Conservation (phyloP, 2,329 filamentous ascomycete genomes). For the Aspergillus oerlinghausenensis region DNA sequence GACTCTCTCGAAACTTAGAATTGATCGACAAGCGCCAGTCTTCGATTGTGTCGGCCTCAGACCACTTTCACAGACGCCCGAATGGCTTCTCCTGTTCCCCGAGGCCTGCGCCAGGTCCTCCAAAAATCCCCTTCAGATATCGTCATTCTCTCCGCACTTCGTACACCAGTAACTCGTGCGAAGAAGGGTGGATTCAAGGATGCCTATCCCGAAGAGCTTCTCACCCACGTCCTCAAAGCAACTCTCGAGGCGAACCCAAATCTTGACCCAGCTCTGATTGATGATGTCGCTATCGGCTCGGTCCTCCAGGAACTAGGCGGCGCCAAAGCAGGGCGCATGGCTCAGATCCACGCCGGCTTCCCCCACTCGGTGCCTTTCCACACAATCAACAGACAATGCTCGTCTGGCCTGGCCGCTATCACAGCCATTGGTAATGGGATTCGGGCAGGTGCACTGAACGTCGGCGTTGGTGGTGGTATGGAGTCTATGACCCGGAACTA, state of each 20-base stretch:
- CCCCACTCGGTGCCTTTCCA: slow-evolving; percentile 69
- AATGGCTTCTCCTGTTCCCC: slow-evolving; percentile 50
- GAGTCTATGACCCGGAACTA: slow-evolving; percentile 97
- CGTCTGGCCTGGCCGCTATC: slow-evolving; percentile 71
- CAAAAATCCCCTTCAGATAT: slow-evolving; percentile 74
- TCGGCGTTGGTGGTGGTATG: slow-evolving; percentile 82
- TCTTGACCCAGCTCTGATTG: slow-evolving; percentile 63
- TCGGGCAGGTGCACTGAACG: slow-evolving; percentile 64
- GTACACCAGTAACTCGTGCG: slow-evolving; percentile 78
- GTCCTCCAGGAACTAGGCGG: slow-evolving; percentile 89
- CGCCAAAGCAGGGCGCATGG: slow-evolving; percentile 86
- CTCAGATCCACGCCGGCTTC: slow-evolving; percentile 77
- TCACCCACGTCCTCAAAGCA: slow-evolving; percentile 59
- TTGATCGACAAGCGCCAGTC: background rate
- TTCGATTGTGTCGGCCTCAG: background rate
- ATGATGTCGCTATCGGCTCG: slow-evolving; percentile 82
- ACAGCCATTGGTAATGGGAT: slow-evolving; percentile 71
- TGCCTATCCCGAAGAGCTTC: slow-evolving; percentile 85
- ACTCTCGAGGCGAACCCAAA: slow-evolving; percentile 69
- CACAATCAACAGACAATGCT: slow-evolving; percentile 85
- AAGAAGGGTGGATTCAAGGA: slow-evolving; percentile 82
- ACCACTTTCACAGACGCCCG: slow-evolving; percentile 9
- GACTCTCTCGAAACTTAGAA: background rate
- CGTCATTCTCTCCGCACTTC: slow-evolving; percentile 84
- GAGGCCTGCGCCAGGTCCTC: slow-evolving; percentile 71